A percentile compares a stretch with the other conserved stretches of the same genome.
These are phyloP conservation scores for Dactylellina leptospora DNA, from an alignment of 2,329 filamentous ascomycete species.

Conservation along the genomic window DNA sequence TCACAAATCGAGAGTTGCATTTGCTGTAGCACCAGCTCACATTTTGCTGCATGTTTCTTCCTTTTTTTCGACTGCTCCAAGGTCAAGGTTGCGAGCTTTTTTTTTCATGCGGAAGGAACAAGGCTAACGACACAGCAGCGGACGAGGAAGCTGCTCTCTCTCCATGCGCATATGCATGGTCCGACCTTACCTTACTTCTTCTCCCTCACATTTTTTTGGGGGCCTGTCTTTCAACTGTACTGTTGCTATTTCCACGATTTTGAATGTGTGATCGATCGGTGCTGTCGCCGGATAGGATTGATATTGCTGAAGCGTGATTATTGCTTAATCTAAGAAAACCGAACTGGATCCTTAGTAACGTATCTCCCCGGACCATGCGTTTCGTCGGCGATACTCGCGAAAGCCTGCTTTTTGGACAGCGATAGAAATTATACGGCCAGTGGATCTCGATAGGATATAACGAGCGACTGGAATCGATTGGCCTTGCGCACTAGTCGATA, in stretches of 20 bases:
- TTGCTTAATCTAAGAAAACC: too few relatives aligned
- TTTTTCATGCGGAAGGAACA: conserved; percentile 38
- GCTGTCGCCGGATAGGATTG: not conserved
- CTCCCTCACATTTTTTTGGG: conserved; percentile 23
- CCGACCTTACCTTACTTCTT: conserved; percentile 7
- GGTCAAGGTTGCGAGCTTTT: conserved; percentile 34
- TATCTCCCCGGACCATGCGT: not conserved
- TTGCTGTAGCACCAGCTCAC: conserved; percentile 12
- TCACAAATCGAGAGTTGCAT: conserved; percentile 24
- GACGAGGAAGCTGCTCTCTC: conserved; percentile 4
- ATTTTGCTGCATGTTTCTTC: conserved; percentile 12
- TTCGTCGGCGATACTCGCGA: not conserved
- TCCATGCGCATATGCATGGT: conserved; percentile 18
- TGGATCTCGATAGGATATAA: conserved; percentile 5
- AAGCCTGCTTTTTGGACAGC: not conserved
- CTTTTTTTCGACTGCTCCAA: conserved; percentile 21
- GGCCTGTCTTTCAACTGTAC: not conserved
- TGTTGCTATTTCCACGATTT: not conserved
- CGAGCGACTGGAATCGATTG: not conserved
- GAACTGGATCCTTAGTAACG: not conserved
- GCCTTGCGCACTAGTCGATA: conserved; percentile 19
- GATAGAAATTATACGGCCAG: not conserved
- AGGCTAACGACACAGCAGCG: conserved; percentile 35
- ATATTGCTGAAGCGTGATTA: too few relatives aligned
- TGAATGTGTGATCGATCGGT: not conserved